phyloP scores from a whole-genome alignment of 169 alveolate genomes.

The Neospora caninum region DNA sequence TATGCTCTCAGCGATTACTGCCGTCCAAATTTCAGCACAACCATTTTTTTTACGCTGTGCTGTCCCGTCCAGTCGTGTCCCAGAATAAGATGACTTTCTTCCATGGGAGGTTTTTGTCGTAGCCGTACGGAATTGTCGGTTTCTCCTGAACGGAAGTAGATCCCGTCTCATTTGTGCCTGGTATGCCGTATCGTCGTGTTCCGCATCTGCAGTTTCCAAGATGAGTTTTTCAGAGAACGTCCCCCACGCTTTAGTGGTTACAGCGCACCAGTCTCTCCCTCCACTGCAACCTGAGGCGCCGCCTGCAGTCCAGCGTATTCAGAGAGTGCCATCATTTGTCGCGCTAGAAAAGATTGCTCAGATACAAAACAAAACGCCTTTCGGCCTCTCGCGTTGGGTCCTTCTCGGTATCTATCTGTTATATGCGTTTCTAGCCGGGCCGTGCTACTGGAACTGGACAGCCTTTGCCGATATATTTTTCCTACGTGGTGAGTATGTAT shows the following conservation, averaged over 20 bases:
- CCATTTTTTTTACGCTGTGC: no score
- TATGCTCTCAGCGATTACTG: no score
- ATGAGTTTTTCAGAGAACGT: neutral
- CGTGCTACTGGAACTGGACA: slow-evolving; percentile 43
- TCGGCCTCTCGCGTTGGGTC: slow-evolving; percentile 27
- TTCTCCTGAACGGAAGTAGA: no score
- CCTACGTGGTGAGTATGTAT: neutral
- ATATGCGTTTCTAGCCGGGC: slow-evolving; percentile 35
- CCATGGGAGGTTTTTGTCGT: no score
- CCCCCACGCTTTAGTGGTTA: neutral
- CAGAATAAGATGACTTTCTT: no score
- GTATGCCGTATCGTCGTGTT: no score
- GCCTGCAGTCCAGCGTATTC: neutral
- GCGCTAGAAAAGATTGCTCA: neutral
- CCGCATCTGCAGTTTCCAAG: neutral
- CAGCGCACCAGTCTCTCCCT: neutral
- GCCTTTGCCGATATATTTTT: slow-evolving; percentile 26
- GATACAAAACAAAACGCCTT: neutral
- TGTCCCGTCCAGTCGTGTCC: no score
- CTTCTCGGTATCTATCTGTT: neutral
- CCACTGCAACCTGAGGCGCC: neutral
- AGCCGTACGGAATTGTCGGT: no score
- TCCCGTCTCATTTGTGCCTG: no score
- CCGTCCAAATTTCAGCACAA: no score
- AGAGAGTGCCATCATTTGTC: neutral